phyloP scores from a whole-genome alignment of 768 basidiomycete genomes.

The Boletus subcaerulescens region DNA sequence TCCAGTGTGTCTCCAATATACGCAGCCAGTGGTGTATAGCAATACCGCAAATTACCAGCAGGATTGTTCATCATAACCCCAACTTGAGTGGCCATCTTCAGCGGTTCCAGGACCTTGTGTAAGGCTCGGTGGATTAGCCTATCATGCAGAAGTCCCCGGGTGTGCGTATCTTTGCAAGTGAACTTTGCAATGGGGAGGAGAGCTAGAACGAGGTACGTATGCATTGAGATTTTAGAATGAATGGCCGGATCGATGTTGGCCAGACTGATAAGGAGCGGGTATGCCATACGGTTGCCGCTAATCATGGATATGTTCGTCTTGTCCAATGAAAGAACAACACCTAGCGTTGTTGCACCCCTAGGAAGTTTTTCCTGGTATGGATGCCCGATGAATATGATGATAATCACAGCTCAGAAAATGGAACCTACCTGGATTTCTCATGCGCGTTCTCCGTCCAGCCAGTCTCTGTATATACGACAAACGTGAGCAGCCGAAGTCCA shows the following conservation, averaged over 20 bases:
- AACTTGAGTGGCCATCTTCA: too few species aligned
- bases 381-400: not conserved
- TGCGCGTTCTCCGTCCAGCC: slow-evolving; percentile 3
- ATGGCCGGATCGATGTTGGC: too few species aligned
- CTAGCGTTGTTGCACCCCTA: not conserved
- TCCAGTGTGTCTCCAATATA: not conserved
- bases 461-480: slow-evolving; percentile 7
- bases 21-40: not conserved
- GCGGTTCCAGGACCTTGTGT: too few species aligned
- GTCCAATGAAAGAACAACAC: not conserved
- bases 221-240: too few species aligned
- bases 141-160: too few species aligned
- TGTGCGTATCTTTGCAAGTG: too few species aligned
- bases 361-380: slow-evolving; percentile 2
- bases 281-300: not conserved
- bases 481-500: slow-evolving; percentile 11
- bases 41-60: not conserved
- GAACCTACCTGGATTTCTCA: slow-evolving; percentile 26
- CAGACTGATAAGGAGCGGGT: too few species aligned
- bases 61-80: not conserved
- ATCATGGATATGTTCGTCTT: not conserved
- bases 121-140: too few species aligned
- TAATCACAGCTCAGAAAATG: not conserved
- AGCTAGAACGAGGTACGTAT: too few species aligned
- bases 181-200: too few species aligned